A percentile compares a stretch with the other conserved stretches of the same genome.
Evolutionary conservation across 2,329 filamentous ascomycete species (phyloP).

Genomic region (Arthrinium puccinioides): DNA sequence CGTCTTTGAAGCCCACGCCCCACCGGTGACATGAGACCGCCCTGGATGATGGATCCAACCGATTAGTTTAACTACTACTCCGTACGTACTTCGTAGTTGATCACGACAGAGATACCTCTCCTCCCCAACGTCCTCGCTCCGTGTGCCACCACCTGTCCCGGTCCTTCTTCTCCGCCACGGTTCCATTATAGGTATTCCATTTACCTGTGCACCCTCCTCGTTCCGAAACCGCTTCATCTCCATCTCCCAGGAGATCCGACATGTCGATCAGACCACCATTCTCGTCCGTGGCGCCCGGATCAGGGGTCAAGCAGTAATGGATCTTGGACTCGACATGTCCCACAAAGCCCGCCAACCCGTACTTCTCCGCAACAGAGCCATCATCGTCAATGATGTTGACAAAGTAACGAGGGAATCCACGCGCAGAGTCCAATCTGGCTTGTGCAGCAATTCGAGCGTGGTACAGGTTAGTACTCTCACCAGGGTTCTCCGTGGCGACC

Average conservation of each 20-base stretch:
- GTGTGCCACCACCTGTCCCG: constrained; percentile 44
- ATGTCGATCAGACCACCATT: constrained; percentile 48
- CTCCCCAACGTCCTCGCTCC: constrained; percentile 37
- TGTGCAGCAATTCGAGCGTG: constrained; percentile 58
- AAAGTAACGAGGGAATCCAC: constrained; percentile 44
- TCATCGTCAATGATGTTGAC: constrained; percentile 51
- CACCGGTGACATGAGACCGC: too few species aligned
- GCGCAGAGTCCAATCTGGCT: constrained; percentile 52
- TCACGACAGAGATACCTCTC: too few species aligned
- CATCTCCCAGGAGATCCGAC: constrained; percentile 39
- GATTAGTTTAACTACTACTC: too few species aligned
- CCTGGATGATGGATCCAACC: too few species aligned
- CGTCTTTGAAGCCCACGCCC: too few species aligned
- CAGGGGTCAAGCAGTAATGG: constrained; percentile 51
- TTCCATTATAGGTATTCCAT: constrained; percentile 35
- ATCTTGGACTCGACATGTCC: constrained; percentile 54
- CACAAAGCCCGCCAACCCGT: constrained; percentile 53
- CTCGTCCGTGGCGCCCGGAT: constrained; percentile 47
- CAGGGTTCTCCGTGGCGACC: not conserved
- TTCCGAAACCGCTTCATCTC: constrained; percentile 34
- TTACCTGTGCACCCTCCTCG: constrained; percentile 36
- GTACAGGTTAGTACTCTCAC: constrained; percentile 26
- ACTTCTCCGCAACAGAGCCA: constrained; percentile 42
- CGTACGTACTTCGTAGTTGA: too few species aligned
- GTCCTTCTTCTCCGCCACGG: constrained; percentile 35